phyloP scores from a whole-genome alignment of 2,329 filamentous ascomycete species.

The Chlorencoelia australis region DNA sequence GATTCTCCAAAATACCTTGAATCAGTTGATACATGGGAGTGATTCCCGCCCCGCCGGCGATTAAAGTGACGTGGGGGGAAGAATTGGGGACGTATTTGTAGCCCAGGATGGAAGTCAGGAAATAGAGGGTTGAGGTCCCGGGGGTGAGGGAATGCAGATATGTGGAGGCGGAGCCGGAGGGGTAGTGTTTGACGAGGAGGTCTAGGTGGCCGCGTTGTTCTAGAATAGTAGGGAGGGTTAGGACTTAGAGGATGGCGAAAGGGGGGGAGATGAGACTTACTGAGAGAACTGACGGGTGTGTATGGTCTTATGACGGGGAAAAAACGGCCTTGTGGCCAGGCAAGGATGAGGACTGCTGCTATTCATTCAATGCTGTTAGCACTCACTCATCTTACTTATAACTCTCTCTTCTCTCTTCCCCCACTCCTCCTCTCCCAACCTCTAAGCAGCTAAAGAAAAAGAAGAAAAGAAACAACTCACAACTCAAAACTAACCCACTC shows the following conservation, averaged over 20 bases:
- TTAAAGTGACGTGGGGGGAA: slow-evolving; percentile 45
- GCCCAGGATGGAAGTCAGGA: slow-evolving; percentile 44
- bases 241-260: too few relatives aligned
- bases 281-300: slow-evolving; percentile 42
- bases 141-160: slow-evolving; percentile 57
- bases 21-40: slow-evolving; percentile 60
- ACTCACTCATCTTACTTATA: too few relatives aligned
- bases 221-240: slow-evolving; percentile 13
- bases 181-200: slow-evolving; percentile 59
- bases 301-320: slow-evolving; percentile 55
- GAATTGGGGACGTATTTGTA: slow-evolving; percentile 41
- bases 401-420: too few relatives aligned
- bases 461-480: not conserved
- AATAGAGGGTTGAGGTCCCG: slow-evolving; percentile 49
- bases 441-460: too few relatives aligned
- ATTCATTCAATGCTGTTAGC: too few relatives aligned
- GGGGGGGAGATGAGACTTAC: slow-evolving; percentile 5
- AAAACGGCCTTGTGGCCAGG: slow-evolving; percentile 46
- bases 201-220: slow-evolving; percentile 50
- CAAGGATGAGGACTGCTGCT: slow-evolving; percentile 46
- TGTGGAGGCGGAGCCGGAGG: slow-evolving; percentile 50
- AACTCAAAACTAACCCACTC: too few relatives aligned
- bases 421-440: too few relatives aligned
- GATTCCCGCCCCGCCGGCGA: slow-evolving; percentile 62
- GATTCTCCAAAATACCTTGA: slow-evolving; percentile 50